Conservation (phyloP, 345 rosid species). For the Sonneratia alba region DNA sequence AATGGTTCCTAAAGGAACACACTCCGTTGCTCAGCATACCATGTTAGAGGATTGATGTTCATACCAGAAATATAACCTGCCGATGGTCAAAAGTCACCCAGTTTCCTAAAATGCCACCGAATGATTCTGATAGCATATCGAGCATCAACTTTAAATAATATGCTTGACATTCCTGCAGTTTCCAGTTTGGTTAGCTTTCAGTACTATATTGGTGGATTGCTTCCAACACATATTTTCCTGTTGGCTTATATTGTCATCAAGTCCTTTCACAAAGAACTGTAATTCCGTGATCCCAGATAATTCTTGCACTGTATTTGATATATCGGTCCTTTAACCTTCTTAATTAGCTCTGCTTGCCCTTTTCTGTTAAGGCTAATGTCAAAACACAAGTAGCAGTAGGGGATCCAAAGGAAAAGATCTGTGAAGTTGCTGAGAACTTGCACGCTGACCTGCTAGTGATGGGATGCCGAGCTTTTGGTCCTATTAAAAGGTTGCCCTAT, state of each 20-base stretch:
- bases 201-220: neutral
- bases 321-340: neutral
- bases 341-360: neutral
- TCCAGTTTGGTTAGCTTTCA: neutral
- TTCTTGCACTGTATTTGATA: neutral
- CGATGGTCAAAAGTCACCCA: neutral
- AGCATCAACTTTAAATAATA: neutral
- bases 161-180: neutral
- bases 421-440: conserved; percentile 55
- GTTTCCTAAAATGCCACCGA: neutral
- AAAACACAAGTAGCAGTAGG: conserved; percentile 68
- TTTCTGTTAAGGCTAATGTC: conserved; percentile 38
- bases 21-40: neutral
- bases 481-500: conserved; percentile 53
- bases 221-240: neutral
- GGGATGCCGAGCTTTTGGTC: conserved; percentile 78
- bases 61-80: neutral
- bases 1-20: neutral
- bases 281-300: neutral
- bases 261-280: neutral
- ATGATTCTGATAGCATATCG: neutral
- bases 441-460: conserved; percentile 69
- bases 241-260: neutral
- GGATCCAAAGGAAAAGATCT: conserved; percentile 76
- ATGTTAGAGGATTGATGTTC: neutral